These are phyloP conservation scores for Stemphylium vesicarium DNA, from an alignment of 2,329 filamentous ascomycete genomes.

Conservation along the genomic window DNA sequence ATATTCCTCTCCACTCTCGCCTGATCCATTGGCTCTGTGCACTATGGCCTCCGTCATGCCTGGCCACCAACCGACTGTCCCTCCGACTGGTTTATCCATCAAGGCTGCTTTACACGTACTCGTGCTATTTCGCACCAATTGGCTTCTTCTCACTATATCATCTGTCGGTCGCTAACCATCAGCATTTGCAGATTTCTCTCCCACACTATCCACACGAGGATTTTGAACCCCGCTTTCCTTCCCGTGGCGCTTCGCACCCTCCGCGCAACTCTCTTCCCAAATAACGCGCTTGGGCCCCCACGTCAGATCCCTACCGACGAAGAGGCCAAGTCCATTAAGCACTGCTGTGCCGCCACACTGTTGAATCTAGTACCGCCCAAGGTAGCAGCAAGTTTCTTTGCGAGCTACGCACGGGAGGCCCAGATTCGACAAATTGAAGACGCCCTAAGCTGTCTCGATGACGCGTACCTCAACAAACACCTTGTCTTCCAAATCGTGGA, in stretches of 20 bases:
- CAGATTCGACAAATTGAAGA: conserved; percentile 66
- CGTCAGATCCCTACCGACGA: conserved; percentile 65
- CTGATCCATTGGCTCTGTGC: conserved; percentile 3
- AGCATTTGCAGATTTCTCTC: conserved; percentile 53
- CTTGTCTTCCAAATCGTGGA: conserved; percentile 84
- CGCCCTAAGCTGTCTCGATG: conserved; percentile 76
- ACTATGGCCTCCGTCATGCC: conserved; percentile 10
- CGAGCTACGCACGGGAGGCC: conserved; percentile 51
- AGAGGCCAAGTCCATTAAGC: conserved; percentile 67
- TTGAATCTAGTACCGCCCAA: conserved; percentile 55
- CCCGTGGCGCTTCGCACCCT: conserved; percentile 66
- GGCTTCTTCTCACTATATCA: conserved; percentile 10
- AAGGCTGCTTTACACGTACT: conserved; percentile 17
- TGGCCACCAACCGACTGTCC: conserved; percentile 34
- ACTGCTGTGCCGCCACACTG: conserved; percentile 68
- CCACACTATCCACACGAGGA: conserved; percentile 49
- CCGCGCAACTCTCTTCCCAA: conserved; percentile 83
- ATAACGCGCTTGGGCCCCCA: conserved; percentile 74
- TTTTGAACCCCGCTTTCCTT: conserved; percentile 54
- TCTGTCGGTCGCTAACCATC: conserved; percentile 35
- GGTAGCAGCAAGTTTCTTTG: conserved; percentile 46
- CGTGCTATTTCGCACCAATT: conserved; percentile 36
- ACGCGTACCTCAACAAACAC: conserved; percentile 92
- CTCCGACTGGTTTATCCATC: conserved; percentile 21
- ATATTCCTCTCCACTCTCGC: conserved; percentile 11